Percentiles rank a stretch among this genome's conserved stretches.
Evolutionary conservation across 2,329 filamentous ascomycete genomes (phyloP).

Genomic region (Penicillium sclerotiorum): DNA sequence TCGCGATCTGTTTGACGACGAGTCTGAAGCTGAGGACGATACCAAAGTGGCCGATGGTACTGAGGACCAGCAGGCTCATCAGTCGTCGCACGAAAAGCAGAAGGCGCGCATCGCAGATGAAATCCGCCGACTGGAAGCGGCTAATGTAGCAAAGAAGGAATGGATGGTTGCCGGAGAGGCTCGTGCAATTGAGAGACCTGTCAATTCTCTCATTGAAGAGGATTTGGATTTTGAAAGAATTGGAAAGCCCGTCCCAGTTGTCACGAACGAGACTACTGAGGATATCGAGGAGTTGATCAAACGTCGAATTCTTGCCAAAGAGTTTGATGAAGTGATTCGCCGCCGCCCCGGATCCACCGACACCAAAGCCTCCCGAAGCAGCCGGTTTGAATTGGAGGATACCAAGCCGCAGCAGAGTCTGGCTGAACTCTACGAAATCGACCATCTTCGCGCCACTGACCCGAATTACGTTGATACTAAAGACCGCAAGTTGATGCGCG

Average conservation of each 20-base stretch:
- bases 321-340: conserved; percentile 89
- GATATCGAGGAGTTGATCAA: conserved; percentile 94
- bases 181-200: conserved; percentile 74
- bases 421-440: conserved; percentile 91
- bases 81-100: conserved; percentile 80
- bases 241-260: conserved; percentile 91
- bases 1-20: conserved; percentile 87
- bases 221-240: conserved; percentile 94
- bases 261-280: conserved; percentile 88
- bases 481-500: conserved; percentile 78
- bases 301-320: conserved; percentile 80
- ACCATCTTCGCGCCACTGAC: conserved; percentile 77
- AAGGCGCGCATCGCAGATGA: conserved; percentile 86
- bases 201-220: conserved; percentile 91
- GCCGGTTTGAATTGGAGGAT: conserved; percentile 80
- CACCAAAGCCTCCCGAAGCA: conserved; percentile 66
- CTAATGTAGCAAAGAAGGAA: conserved; percentile 83
- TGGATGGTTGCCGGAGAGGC: conserved; percentile 93
- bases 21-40: conserved; percentile 54
- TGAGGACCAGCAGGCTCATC: conserved; percentile 26
- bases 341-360: conserved; percentile 75
- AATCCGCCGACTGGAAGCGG: conserved; percentile 87
- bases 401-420: conserved; percentile 84
- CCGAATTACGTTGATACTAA: conserved; percentile 78
- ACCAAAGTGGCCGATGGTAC: conserved; percentile 71